These are phyloP conservation scores for Breviolum minutum DNA, from an alignment of 73 alveolate species.

Conservation along the genomic window DNA sequence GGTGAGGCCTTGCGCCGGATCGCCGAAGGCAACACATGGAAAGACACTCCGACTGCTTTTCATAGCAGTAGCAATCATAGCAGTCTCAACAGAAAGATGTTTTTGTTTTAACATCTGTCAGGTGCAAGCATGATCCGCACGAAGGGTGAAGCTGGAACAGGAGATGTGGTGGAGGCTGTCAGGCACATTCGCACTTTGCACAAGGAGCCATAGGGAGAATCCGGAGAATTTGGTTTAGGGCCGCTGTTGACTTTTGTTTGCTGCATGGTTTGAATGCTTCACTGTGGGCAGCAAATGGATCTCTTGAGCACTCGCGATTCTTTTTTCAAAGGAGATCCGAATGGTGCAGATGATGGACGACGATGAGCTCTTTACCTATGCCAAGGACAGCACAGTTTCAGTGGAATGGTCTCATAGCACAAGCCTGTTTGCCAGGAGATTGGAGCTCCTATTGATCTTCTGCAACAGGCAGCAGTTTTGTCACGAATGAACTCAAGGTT, in stretches of 20 bases:
- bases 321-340: constrained; percentile 31
- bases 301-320: not conserved
- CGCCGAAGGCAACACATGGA: constrained; percentile 43
- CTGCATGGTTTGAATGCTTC: too few relatives aligned
- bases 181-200: constrained; percentile 88
- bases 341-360: constrained; percentile 91
- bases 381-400: constrained; percentile 24
- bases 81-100: not conserved
- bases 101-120: not conserved
- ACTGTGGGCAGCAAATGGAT: too few relatives aligned
- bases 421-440: not conserved
- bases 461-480: constrained; percentile 28
- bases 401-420: not conserved
- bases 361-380: constrained; percentile 84
- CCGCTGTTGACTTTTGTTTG: too few relatives aligned
- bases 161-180: constrained; percentile 94
- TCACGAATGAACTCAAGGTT: too few relatives aligned
- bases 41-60: too few relatives aligned
- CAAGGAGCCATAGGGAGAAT: constrained; percentile 40
- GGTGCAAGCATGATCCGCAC: constrained; percentile 95
- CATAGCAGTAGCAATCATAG: not conserved
- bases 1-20: constrained; percentile 91
- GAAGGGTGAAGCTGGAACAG: constrained; percentile 95
- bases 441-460: constrained; percentile 83
- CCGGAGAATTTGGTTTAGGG: too few relatives aligned